Conservation (phyloP, 2,329 filamentous ascomycete species). For the Fulvia fulva region DNA sequence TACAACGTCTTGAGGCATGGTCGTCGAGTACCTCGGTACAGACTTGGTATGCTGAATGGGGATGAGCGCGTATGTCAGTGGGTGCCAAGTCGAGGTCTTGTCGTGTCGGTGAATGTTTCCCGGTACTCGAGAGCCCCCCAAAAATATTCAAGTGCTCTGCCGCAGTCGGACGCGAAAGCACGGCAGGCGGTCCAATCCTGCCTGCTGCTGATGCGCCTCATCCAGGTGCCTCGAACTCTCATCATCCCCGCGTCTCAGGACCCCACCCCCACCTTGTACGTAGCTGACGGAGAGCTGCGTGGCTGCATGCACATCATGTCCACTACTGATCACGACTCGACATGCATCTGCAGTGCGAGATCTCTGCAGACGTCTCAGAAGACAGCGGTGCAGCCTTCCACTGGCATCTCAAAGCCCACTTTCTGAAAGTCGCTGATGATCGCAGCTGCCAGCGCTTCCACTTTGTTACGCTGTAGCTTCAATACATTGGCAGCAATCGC, state of each 20-base stretch:
- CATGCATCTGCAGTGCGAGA: neutral
- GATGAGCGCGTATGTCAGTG: neutral
- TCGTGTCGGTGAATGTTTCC: neutral
- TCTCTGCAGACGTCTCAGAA: conserved; percentile 23
- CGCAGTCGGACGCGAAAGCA: neutral
- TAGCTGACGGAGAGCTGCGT: neutral
- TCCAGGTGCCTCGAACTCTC: neutral
- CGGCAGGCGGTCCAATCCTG: neutral
- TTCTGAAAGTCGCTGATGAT: conserved; percentile 43
- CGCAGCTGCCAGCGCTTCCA: conserved; percentile 44
- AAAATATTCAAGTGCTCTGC: neutral
- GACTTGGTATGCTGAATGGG: neutral
- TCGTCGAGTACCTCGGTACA: neutral
- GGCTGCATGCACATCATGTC: neutral
- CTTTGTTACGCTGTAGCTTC: conserved; percentile 47
- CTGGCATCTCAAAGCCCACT: conserved; percentile 47
- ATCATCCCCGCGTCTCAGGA: neutral
- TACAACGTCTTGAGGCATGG: conserved; percentile 10
- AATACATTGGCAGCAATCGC: conserved; percentile 36
- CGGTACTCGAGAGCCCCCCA: neutral
- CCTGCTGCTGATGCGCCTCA: neutral
- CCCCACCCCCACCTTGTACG: neutral
- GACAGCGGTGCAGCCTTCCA: conserved; percentile 32
- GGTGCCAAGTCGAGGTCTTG: neutral
- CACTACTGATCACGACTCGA: neutral